phyloP scores from a whole-genome alignment of 192 early-diverging fungal species.

The Neocallimastix lanati region DNA sequence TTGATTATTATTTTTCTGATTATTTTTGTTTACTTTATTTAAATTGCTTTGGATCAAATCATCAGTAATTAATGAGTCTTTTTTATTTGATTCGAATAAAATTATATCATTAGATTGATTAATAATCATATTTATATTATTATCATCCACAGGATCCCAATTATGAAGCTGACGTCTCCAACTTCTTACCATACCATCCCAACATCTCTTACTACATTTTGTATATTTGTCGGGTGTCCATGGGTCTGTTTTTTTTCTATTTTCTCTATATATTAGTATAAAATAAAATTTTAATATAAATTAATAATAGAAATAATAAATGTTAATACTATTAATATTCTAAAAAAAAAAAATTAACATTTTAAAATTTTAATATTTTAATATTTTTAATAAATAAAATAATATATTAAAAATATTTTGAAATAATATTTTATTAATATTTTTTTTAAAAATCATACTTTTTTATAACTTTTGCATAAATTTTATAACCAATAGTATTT shows the following conservation, averaged over 20 bases:
- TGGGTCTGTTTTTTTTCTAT: slow-evolving; percentile 14
- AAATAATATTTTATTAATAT: too few species aligned
- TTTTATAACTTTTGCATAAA: slow-evolving; percentile 14
- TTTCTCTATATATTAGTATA: slow-evolving; percentile 3
- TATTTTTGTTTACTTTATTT: too few species aligned
- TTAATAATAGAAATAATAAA: too few species aligned
- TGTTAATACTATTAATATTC: too few species aligned
- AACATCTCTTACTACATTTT: slow-evolving; percentile 24
- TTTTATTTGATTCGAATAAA: not conserved
- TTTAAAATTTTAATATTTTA: too few species aligned
- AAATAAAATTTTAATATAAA: not conserved
- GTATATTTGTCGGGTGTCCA: slow-evolving; percentile 24
- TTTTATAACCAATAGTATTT: slow-evolving; percentile 26
- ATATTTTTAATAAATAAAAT: too few species aligned
- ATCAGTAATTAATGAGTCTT: not conserved
- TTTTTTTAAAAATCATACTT: slow-evolving; percentile 8
- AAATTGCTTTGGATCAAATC: too few species aligned
- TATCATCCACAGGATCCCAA: slow-evolving; percentile 7
- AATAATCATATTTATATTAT: not conserved
- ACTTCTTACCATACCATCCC: slow-evolving; percentile 25
- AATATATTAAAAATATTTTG: too few species aligned
- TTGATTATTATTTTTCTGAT: not conserved
- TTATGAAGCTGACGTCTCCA: slow-evolving; percentile 25
- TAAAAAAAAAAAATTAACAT: too few species aligned
- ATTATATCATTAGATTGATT: not conserved